Evolutionary conservation across 2,329 filamentous ascomycete species (phyloP), one percentile per base, ranked within the genome.

Genomic region (Cryphonectria japonica): DNA sequence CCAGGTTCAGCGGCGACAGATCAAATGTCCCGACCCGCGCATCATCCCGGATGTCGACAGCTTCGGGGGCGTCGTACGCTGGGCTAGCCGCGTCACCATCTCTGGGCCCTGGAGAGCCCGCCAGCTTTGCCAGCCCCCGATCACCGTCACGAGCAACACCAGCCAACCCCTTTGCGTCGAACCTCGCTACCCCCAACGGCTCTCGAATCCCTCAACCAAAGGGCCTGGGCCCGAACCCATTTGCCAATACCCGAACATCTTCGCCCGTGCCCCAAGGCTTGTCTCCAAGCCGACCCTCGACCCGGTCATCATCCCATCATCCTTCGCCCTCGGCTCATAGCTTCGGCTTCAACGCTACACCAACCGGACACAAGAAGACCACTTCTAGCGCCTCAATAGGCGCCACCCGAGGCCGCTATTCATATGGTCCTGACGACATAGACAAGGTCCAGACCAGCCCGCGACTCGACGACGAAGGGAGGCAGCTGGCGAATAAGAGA

Each of bases 401-500:
- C 22, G 39, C 39, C 34, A 62, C 41, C 22, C 16, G 57, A 41
- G 26, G 60, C 43, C 62, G 46, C 72, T 64, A 26, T 52, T 74
- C 67, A 11, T 41, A 52, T 13, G 62, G 59, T 13, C 39, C 50
- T 16, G 59, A 66, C 26, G 75, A 74, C n/a, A 75, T 74, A 46
- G 73, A 75, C 6, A 75, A 75, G 29, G 76, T 79, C 0, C 75
- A 80, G 52, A 78, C 78, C n/a, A 88, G 85, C 74, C 87, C 87
- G 6, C 81, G 86, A 2, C 80, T 89, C 4, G 82, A 87, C 77
- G 80, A 85, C 29, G 93, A 97, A 76, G 93, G 93, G 8, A 91
- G 91, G 77, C 87, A 88, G 61, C 88, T 95, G 69, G 90, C 93
- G 7, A 90, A 90, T n/a, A 87, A 89, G 77, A 88, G 91, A 74